These are phyloP conservation scores for Boletellus ananiceps DNA, from an alignment of 768 basidiomycete genomes.

Conservation along the genomic window DNA sequence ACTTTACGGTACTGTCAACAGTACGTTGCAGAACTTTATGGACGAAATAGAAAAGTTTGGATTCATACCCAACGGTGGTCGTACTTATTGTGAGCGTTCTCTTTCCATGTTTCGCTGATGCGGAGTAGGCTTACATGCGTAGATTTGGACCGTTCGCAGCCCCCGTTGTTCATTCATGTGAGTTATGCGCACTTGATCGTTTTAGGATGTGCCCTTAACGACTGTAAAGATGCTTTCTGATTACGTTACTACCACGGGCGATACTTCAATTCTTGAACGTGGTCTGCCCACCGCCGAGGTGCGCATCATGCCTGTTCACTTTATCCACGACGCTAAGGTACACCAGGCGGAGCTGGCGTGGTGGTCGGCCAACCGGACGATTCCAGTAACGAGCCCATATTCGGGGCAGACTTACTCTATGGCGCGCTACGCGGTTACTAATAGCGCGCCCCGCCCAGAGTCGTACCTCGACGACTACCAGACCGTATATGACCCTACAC, in stretches of 20 bases:
- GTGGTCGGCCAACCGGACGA: constrained; percentile 75
- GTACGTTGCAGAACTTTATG: constrained; percentile 90
- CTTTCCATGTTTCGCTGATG: neutral
- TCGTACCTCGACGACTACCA: constrained; percentile 75
- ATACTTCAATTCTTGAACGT: constrained; percentile 67
- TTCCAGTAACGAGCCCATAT: constrained; percentile 65
- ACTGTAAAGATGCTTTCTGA: constrained; percentile 71
- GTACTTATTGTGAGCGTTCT: constrained; percentile 69
- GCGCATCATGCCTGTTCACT: constrained; percentile 7
- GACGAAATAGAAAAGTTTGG: constrained; percentile 81
- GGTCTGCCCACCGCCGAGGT: constrained; percentile 86
- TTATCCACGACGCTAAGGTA: neutral
- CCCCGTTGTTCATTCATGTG: constrained; percentile 82
- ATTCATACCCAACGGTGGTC: constrained; percentile 92
- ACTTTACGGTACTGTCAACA: constrained; percentile 66
- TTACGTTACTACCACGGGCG: constrained; percentile 71
- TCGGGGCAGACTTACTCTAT: constrained; percentile 62
- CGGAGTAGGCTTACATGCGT: neutral
- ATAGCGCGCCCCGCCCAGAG: constrained; percentile 86
- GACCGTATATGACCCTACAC: constrained; percentile 64
- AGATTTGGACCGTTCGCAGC: constrained; percentile 91
- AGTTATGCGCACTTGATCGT: constrained; percentile 7
- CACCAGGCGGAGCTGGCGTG: constrained; percentile 70
- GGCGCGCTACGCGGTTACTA: constrained; percentile 72
- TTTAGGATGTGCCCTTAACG: neutral